Percentiles rank a stretch among this genome's conserved stretches.
These are phyloP conservation scores for Apiospora hydei DNA, from an alignment of 2,329 filamentous ascomycete genomes.

Conservation along the genomic window DNA sequence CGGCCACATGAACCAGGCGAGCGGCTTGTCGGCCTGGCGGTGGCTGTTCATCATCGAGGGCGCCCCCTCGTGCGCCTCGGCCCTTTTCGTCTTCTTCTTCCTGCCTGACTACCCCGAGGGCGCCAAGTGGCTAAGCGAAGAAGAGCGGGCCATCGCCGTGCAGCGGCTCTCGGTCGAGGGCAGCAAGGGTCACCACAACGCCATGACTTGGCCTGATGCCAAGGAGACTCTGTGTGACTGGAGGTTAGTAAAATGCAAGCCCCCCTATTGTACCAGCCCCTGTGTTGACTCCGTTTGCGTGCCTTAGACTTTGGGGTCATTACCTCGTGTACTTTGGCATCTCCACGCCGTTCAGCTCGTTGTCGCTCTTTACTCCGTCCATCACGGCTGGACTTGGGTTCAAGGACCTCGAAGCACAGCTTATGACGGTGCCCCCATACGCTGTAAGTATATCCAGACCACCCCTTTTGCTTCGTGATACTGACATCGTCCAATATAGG, in stretches of 20 bases:
- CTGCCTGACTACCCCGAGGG: constrained; percentile 72
- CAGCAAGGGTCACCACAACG: constrained; percentile 64
- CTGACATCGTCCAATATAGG: neutral
- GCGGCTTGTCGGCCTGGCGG: constrained; percentile 71
- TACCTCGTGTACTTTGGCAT: constrained; percentile 57
- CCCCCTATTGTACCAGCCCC: neutral
- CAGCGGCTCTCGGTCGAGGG: constrained; percentile 51
- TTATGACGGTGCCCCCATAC: constrained; percentile 72
- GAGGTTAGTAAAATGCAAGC: constrained; percentile 34
- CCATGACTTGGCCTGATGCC: constrained; percentile 71
- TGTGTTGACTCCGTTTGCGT: neutral
- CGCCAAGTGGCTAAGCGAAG: constrained; percentile 64
- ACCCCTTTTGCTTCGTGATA: neutral
- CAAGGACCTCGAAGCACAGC: constrained; percentile 57
- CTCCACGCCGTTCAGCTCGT: constrained; percentile 39
- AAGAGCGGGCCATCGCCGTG: constrained; percentile 63
- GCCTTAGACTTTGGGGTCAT: constrained; percentile 65
- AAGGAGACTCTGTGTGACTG: constrained; percentile 70
- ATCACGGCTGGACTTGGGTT: constrained; percentile 53
- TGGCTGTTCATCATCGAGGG: constrained; percentile 66
- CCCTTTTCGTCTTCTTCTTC: constrained; percentile 61
- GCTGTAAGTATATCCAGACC: constrained; percentile 37
- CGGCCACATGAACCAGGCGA: constrained; percentile 71
- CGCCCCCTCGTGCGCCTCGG: constrained; percentile 55
- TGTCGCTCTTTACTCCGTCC: constrained; percentile 60